phyloP scores from a whole-genome alignment of 768 basidiomycete species.

The Pleurotus tuber-regium region DNA sequence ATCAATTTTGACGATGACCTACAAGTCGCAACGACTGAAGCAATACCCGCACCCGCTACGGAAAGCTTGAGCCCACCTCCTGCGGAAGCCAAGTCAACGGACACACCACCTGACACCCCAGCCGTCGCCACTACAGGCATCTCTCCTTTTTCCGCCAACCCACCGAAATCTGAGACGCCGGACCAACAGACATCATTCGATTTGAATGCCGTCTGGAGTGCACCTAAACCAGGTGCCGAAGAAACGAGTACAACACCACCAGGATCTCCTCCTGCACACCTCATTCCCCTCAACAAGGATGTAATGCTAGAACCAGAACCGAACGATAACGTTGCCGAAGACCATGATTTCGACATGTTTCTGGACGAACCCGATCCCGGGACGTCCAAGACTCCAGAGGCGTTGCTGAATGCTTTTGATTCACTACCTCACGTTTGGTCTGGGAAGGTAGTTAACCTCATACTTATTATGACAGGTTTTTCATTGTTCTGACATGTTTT shows the following conservation, averaged over 20 bases:
- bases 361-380: constrained; percentile 58
- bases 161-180: constrained; percentile 40
- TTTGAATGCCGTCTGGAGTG: constrained; percentile 69
- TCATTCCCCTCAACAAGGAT: constrained; percentile 25
- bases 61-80: constrained; percentile 15
- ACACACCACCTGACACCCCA: constrained; percentile 19
- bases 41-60: constrained; percentile 15
- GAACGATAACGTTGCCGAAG: constrained; percentile 49
- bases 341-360: constrained; percentile 87
- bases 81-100: constrained; percentile 12
- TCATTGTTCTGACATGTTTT: neutral
- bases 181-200: constrained; percentile 57
- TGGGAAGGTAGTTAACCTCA: constrained; percentile 61
- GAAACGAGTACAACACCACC: constrained; percentile 16
- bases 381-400: constrained; percentile 28
- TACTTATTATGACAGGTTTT: constrained; percentile 16
- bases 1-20: constrained; percentile 76
- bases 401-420: constrained; percentile 50
- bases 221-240: constrained; percentile 33
- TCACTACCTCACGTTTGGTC: constrained; percentile 65
- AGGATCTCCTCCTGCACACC: constrained; percentile 16
- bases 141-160: constrained; percentile 41
- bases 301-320: constrained; percentile 46
- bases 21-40: constrained; percentile 20
- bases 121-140: constrained; percentile 35